Conservation (phyloP, 768 basidiomycete species). For the Hericium erinaceus region DNA sequence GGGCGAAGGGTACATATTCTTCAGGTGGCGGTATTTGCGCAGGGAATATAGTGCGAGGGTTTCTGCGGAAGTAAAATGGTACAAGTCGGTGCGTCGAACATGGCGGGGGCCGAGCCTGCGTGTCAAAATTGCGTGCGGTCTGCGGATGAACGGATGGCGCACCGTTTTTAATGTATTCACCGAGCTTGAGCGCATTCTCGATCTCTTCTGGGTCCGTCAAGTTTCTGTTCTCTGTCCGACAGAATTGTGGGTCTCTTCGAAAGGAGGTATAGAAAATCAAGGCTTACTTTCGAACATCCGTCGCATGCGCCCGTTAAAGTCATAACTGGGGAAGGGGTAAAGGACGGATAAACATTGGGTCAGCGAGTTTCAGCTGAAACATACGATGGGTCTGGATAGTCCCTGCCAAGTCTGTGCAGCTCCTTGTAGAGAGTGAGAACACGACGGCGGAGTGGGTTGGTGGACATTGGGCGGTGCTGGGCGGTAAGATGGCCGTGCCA, state of each 20-base stretch:
- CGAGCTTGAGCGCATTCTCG: conserved; percentile 63
- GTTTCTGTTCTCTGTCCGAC: conserved; percentile 48
- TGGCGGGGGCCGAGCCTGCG: neutral
- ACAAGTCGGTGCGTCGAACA: neutral
- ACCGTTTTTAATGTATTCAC: conserved; percentile 86
- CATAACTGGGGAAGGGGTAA: conserved; percentile 39
- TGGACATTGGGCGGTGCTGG: conserved; percentile 30
- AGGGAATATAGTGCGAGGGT: conserved; percentile 76
- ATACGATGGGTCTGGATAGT: conserved; percentile 77
- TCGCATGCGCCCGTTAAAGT: conserved; percentile 68
- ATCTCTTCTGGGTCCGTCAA: conserved; percentile 63
- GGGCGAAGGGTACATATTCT: conserved; percentile 49
- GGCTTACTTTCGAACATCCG: conserved; percentile 59
- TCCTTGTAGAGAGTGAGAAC: conserved; percentile 76
- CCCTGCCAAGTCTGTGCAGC: conserved; percentile 67
- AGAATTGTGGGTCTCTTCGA: neutral
- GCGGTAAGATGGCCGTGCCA: neutral
- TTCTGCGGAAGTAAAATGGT: conserved; percentile 34
- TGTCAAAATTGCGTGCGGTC: neutral
- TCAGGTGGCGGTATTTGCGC: conserved; percentile 75
- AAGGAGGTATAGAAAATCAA: neutral
- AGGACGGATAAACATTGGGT: neutral
- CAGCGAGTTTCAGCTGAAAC: conserved; percentile 18
- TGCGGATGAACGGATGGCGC: conserved; percentile 12
- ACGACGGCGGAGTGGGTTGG: conserved; percentile 45